phyloP scores from a whole-genome alignment of 495 filamentous ascomycete species.

The Podospora fimiseda region DNA sequence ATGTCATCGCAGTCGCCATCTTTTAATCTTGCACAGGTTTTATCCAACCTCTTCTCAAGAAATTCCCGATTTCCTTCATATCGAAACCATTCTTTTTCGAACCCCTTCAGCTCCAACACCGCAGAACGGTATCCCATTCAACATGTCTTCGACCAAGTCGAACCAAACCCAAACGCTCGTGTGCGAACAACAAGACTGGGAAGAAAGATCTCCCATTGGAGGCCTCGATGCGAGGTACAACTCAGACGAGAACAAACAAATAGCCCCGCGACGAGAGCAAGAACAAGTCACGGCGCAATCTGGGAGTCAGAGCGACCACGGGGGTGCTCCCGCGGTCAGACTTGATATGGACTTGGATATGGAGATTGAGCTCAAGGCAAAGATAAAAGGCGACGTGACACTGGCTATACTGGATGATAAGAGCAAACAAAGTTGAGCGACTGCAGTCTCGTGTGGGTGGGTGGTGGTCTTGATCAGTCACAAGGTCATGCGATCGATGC shows the following conservation, averaged over 20 bases:
- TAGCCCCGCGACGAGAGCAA: not conserved
- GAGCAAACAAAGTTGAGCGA: not conserved
- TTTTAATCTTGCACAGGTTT: too few species aligned
- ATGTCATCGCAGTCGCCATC: too few species aligned
- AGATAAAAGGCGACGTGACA: slow-evolving; percentile 23
- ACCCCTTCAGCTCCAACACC: too few species aligned
- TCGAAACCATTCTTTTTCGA: too few species aligned
- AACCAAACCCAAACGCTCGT: not conserved
- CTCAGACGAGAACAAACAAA: not conserved
- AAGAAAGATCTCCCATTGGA: not conserved
- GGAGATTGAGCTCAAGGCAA: slow-evolving; percentile 24
- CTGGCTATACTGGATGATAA: slow-evolving; percentile 13
- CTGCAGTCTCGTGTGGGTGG: slow-evolving; percentile 1
- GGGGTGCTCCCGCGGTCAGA: slow-evolving; percentile 21
- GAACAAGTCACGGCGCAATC: not conserved
- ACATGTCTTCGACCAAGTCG: not conserved
- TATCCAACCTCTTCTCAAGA: too few species aligned
- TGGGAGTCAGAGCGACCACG: not conserved
- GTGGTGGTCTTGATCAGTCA: slow-evolving; percentile 6
- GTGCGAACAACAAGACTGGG: not conserved
- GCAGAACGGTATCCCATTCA: too few species aligned
- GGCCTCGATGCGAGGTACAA: not conserved
- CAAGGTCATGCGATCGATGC: slow-evolving; percentile 6
- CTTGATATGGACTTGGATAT: slow-evolving; percentile 27
- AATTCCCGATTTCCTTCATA: too few species aligned